These are phyloP conservation scores for Phytophthora hibernalis DNA, from an alignment of 352 stramenopile genomes.

Conservation along the genomic window DNA sequence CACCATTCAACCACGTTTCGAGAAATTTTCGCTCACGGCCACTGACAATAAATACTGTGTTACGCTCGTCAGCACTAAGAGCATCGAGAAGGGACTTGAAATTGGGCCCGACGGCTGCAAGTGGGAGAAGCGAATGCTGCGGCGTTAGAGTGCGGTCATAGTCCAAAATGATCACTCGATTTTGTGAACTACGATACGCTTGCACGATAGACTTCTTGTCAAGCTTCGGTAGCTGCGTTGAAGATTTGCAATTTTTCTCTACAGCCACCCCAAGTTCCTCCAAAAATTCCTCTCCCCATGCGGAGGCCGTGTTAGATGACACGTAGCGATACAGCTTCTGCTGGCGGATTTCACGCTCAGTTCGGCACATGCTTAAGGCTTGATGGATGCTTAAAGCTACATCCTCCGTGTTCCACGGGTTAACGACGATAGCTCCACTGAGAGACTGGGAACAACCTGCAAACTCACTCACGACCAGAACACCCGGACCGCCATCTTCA, in stretches of 20 bases:
- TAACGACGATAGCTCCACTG: slow-evolving; percentile 87
- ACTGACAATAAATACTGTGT: slow-evolving; percentile 84
- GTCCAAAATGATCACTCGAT: slow-evolving; percentile 89
- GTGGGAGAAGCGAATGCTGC: slow-evolving; percentile 78
- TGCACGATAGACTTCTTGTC: slow-evolving; percentile 62
- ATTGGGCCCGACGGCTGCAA: slow-evolving; percentile 80
- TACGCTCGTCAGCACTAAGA: slow-evolving; percentile 66
- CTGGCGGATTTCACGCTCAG: slow-evolving; percentile 87
- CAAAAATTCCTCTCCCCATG: slow-evolving; percentile 88
- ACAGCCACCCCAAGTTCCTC: slow-evolving; percentile 69
- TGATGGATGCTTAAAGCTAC: slow-evolving; percentile 83
- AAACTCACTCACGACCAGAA: slow-evolving; percentile 91
- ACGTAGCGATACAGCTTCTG: slow-evolving; percentile 92
- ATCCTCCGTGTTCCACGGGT: slow-evolving; percentile 91
- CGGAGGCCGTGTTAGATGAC: slow-evolving; percentile 81
- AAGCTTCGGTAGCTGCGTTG: slow-evolving; percentile 65
- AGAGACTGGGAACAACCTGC: slow-evolving; percentile 89
- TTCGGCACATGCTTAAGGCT: slow-evolving; percentile 83
- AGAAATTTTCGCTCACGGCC: slow-evolving; percentile 87
- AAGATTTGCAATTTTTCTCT: slow-evolving; percentile 61
- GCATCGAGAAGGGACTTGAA: slow-evolving; percentile 82
- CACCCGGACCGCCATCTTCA: slow-evolving; percentile 81
- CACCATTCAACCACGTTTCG: slow-evolving; percentile 87
- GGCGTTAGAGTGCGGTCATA: slow-evolving; percentile 88
- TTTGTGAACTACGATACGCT: slow-evolving; percentile 72